A percentile compares a stretch with the other conserved stretches of the same genome.
These are phyloP conservation scores for Lactarius tabidus DNA, from an alignment of 768 basidiomycete species.

Conservation along the genomic window DNA sequence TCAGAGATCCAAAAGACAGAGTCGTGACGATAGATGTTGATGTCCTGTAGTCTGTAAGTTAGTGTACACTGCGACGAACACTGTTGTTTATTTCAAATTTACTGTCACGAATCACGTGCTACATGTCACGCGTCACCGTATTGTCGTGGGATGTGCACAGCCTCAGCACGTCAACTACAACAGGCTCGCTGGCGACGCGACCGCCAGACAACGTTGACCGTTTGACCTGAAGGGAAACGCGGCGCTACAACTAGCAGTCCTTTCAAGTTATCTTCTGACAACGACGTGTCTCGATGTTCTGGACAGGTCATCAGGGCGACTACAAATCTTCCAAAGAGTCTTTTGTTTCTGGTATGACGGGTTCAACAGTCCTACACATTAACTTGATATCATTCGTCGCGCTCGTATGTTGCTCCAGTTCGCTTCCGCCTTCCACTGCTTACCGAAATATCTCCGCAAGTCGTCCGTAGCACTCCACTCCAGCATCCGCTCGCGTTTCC, in stretches of 20 bases:
- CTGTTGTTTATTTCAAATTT: too few species aligned
- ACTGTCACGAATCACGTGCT: too few species aligned
- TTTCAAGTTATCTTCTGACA: not conserved
- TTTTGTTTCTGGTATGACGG: conserved; percentile 72
- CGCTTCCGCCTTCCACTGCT: not conserved
- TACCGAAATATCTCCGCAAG: conserved; percentile 36
- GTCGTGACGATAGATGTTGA: not conserved
- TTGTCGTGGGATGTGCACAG: too few species aligned
- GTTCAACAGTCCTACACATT: conserved; percentile 64
- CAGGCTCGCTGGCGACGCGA: too few species aligned
- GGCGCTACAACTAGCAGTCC: too few species aligned
- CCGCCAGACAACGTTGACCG: too few species aligned
- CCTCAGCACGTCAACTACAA: too few species aligned
- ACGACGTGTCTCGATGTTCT: not conserved
- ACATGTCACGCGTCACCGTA: too few species aligned
- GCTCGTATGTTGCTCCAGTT: conserved; percentile 45
- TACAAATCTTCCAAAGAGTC: conserved; percentile 82
- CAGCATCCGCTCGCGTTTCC: conserved; percentile 48
- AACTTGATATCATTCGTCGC: conserved; percentile 64
- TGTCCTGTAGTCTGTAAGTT: too few species aligned
- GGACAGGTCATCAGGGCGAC: not conserved
- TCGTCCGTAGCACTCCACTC: conserved; percentile 70
- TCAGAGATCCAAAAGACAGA: not conserved
- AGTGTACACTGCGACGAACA: too few species aligned
- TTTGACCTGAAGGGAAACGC: too few species aligned